Percentiles rank a stretch among this genome's conserved stretches.
Evolutionary conservation across 352 stramenopile genomes (phyloP).

Genomic region (Globisporangium camurandrum): DNA sequence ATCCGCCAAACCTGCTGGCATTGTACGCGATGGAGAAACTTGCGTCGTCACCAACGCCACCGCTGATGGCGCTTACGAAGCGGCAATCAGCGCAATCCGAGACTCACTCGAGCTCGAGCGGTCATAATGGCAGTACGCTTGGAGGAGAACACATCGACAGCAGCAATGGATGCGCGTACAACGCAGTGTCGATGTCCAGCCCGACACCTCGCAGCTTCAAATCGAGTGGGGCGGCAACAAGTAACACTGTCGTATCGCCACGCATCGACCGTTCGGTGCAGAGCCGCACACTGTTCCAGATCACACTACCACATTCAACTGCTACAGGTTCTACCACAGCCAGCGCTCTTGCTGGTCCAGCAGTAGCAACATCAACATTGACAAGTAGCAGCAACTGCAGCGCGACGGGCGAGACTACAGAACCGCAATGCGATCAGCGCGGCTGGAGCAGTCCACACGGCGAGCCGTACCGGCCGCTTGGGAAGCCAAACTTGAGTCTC

Average conservation of each 20-base stretch:
- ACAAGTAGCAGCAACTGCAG: background rate
- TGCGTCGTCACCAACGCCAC: too few species aligned
- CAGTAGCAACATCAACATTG: too few species aligned
- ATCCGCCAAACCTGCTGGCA: too few species aligned
- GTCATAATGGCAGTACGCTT: too few species aligned
- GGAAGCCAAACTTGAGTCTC: constrained; percentile 55
- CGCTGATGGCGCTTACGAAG: too few species aligned
- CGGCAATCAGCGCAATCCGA: too few species aligned
- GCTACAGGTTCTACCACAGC: background rate
- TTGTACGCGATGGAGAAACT: too few species aligned
- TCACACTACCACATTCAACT: constrained; percentile 28
- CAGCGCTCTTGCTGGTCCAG: background rate
- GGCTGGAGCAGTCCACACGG: constrained; percentile 69
- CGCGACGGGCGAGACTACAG: background rate
- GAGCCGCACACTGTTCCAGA: constrained; percentile 45
- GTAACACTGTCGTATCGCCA: background rate
- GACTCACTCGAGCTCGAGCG: too few species aligned
- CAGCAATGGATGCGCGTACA: background rate
- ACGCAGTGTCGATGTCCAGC: background rate
- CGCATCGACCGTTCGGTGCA: constrained; percentile 35
- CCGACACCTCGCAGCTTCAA: background rate
- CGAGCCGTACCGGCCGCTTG: constrained; percentile 59
- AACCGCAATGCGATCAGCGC: constrained; percentile 15
- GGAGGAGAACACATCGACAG: background rate
- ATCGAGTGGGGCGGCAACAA: background rate